A percentile compares a stretch with the other conserved stretches of the same genome.
Conservation (phyloP, 2,329 filamentous ascomycete species). For the Ceratocystiopsis sp. region DNA sequence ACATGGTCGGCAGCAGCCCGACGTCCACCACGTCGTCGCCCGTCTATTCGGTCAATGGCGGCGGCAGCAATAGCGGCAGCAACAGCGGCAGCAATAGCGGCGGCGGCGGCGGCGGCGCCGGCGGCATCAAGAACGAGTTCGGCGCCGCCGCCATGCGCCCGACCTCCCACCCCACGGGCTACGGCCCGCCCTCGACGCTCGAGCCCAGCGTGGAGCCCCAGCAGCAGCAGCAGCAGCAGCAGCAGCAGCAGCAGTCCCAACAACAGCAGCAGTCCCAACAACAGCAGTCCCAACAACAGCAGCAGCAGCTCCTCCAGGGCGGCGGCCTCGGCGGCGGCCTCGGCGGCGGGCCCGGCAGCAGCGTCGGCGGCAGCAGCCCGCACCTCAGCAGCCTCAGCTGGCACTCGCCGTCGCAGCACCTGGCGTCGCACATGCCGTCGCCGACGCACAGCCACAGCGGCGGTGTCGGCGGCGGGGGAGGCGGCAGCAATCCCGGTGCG, state of each 20-base stretch:
- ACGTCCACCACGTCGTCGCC: slow-evolving; percentile 45
- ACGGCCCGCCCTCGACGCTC: slow-evolving; percentile 69
- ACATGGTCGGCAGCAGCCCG: slow-evolving; percentile 33
- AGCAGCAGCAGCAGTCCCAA: slow-evolving; percentile 68
- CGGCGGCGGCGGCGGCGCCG: too few relatives aligned
- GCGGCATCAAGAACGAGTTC: too few relatives aligned
- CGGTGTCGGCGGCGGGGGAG: too few relatives aligned
- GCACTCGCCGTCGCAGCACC: slow-evolving; percentile 59
- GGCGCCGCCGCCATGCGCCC: slow-evolving; percentile 45
- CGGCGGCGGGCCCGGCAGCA: slow-evolving; percentile 21
- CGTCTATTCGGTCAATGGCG: background rate
- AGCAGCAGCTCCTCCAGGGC: too few relatives aligned
- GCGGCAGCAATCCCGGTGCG: background rate
- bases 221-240: slow-evolving; percentile 27
- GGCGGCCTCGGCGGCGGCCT: too few relatives aligned
- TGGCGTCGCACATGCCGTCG: slow-evolving; percentile 2
- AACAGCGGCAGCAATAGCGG: background rate
- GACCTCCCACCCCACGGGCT: slow-evolving; percentile 72
- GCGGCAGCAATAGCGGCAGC: background rate
- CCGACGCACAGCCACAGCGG: slow-evolving; percentile 4
- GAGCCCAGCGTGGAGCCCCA: slow-evolving; percentile 73
- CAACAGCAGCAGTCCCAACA: slow-evolving; percentile 61
- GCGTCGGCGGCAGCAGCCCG: slow-evolving; percentile 66
- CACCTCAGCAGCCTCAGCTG: slow-evolving; percentile 71
- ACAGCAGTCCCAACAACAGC: slow-evolving; percentile 74